These are phyloP conservation scores for Pleochaeta shiraiana DNA, from an alignment of 2,329 filamentous ascomycete genomes.

Conservation along the genomic window DNA sequence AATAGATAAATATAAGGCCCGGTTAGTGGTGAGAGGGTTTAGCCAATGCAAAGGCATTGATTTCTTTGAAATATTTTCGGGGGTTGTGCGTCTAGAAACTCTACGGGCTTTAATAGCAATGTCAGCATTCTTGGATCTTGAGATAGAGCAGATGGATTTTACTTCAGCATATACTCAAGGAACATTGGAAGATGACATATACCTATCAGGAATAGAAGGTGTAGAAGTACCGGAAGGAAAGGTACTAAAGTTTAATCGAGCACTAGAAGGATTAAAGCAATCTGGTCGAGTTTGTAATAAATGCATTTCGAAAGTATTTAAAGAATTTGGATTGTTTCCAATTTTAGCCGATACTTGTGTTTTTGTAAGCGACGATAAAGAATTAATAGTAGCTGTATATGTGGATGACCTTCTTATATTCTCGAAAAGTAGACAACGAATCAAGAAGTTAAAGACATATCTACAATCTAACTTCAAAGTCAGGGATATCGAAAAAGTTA, in stretches of 20 bases:
- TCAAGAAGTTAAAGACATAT: not conserved
- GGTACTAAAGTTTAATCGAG: not conserved
- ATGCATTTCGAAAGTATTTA: not conserved
- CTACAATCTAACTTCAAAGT: not conserved
- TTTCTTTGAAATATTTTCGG: conserved; percentile 1
- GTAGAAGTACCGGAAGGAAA: not conserved
- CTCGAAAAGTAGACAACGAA: not conserved
- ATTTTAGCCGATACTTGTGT: not conserved
- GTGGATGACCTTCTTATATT: not conserved
- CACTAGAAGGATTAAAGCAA: not conserved
- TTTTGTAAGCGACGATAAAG: not conserved
- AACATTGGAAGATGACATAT: not conserved
- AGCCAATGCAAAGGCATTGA: not conserved
- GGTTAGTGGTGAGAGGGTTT: not conserved
- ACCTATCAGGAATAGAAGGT: not conserved
- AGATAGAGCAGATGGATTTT: conserved; percentile 3
- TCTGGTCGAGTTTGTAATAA: not conserved
- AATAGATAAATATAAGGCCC: not conserved
- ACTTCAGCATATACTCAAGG: not conserved
- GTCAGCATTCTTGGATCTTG: not conserved
- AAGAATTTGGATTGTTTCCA: not conserved
- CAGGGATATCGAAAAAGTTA: not conserved
- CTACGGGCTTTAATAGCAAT: not conserved
- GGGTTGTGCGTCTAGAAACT: not conserved
- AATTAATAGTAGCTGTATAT: not conserved